Percentiles rank a stretch among this genome's conserved stretches.
phyloP scores from a whole-genome alignment of 2,329 filamentous ascomycete species.

The Aspergillus sp. region DNA sequence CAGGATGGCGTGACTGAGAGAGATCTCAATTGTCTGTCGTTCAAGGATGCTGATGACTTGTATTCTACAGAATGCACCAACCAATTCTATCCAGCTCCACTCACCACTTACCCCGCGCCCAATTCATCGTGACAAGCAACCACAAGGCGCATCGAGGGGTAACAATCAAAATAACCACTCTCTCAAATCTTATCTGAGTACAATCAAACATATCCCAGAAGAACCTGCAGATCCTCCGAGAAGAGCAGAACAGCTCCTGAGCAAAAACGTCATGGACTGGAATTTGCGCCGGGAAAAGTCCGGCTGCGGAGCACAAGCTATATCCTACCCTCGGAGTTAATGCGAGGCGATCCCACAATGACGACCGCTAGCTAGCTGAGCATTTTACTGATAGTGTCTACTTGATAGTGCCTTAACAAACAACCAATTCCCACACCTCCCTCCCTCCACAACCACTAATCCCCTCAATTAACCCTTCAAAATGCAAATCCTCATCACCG shows the following conservation, averaged over 20 bases:
- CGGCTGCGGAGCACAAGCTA: slow-evolving; percentile 29
- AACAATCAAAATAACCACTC: too few species aligned
- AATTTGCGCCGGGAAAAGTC: slow-evolving; percentile 26
- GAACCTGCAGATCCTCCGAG: background rate
- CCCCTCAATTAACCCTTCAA: slow-evolving; percentile 4
- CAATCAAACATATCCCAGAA: background rate
- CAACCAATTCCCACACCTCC: background rate
- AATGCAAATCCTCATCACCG: slow-evolving; percentile 63
- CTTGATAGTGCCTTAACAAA: background rate
- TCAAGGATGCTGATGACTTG: too few species aligned
- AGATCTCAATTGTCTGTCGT: background rate
- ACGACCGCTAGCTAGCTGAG: background rate
- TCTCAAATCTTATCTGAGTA: too few species aligned
- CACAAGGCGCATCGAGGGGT: too few species aligned
- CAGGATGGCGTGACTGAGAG: too few species aligned
- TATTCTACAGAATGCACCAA: too few species aligned
- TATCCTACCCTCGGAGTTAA: slow-evolving; percentile 34
- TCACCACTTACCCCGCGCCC: too few species aligned
- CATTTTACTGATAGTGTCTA: background rate
- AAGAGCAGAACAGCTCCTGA: background rate
- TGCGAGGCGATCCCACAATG: slow-evolving; percentile 26
- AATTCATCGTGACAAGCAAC: fast-evolving
- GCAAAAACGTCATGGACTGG: background rate
- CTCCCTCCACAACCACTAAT: background rate
- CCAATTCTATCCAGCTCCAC: too few species aligned